Evolutionary conservation across 139 green algal species (phyloP).

Genomic region (Chlorella sp.): DNA sequence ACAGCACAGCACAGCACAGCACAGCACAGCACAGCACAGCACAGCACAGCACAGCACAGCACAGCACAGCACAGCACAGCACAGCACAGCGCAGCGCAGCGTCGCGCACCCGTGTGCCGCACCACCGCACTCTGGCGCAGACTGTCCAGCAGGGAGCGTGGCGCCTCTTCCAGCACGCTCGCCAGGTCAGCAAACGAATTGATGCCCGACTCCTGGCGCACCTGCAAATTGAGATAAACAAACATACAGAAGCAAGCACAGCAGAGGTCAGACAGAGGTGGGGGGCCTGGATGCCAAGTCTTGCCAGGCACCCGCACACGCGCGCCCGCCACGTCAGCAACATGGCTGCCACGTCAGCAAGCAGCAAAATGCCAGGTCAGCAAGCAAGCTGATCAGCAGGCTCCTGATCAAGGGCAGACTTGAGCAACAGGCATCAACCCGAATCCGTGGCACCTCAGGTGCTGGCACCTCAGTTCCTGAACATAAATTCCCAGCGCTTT

Average conservation of each 20-base stretch:
- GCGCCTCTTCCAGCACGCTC: slow-evolving; percentile 59
- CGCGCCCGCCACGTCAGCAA: too few species aligned
- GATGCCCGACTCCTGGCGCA: slow-evolving; percentile 59
- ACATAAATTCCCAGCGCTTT: too few species aligned
- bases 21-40: neutral
- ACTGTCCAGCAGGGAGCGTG: slow-evolving; percentile 62
- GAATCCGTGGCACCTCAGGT: too few species aligned
- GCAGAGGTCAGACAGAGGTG: neutral
- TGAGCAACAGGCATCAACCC: too few species aligned
- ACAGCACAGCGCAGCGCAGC: neutral
- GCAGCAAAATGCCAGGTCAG: too few species aligned
- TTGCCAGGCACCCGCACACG: too few species aligned
- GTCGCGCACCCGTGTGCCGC: slow-evolving; percentile 36
- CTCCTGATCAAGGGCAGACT: too few species aligned
- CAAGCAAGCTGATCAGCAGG: too few species aligned
- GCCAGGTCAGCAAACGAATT: slow-evolving; percentile 63
- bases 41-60: neutral
- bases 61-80: neutral
- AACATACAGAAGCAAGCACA: neutral
- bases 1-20: neutral
- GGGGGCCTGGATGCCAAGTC: too few species aligned
- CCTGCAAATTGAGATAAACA: neutral
- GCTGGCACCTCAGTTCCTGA: too few species aligned
- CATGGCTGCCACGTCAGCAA: too few species aligned
- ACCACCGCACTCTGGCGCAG: slow-evolving; percentile 62